These are phyloP conservation scores for Aphanomyces astaci DNA, from an alignment of 352 stramenopile species.

Conservation along the genomic window DNA sequence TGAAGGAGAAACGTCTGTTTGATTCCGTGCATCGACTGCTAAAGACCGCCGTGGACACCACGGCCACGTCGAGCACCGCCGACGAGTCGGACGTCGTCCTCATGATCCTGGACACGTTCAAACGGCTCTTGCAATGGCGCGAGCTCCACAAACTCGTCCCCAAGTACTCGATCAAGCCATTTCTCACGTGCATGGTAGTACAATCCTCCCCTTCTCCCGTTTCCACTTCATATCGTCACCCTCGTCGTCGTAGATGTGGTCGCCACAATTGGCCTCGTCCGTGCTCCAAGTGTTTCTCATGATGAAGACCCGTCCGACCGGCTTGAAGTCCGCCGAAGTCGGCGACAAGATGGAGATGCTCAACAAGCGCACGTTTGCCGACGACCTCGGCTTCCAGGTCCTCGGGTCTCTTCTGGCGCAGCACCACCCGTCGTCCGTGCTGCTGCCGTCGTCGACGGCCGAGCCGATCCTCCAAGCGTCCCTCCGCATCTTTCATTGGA, in stretches of 20 bases:
- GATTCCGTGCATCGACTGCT: conserved; percentile 62
- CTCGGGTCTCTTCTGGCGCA: conserved; percentile 59
- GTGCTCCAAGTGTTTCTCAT: conserved; percentile 55
- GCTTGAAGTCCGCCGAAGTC: conserved; percentile 45
- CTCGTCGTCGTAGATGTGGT: conserved; percentile 40
- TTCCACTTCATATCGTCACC: background rate
- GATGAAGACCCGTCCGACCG: conserved; percentile 51
- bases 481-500: conserved; percentile 59
- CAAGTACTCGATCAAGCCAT: conserved; percentile 78
- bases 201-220: background rate
- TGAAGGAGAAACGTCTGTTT: conserved; percentile 75
- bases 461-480: conserved; percentile 39
- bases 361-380: conserved; percentile 71
- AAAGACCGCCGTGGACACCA: conserved; percentile 26
- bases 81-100: conserved; percentile 19
- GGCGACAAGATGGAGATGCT: conserved; percentile 59
- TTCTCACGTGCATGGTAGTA: conserved; percentile 61
- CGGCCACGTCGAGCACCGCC: background rate
- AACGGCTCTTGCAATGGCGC: conserved; percentile 64
- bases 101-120: conserved; percentile 50
- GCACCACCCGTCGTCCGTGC: conserved; percentile 31
- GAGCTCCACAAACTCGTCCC: conserved; percentile 72
- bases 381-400: conserved; percentile 61
- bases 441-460: background rate
- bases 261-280: conserved; percentile 41